phyloP scores from a whole-genome alignment of 2,329 filamentous ascomycete species.

The Trichoderma simmonsii region DNA sequence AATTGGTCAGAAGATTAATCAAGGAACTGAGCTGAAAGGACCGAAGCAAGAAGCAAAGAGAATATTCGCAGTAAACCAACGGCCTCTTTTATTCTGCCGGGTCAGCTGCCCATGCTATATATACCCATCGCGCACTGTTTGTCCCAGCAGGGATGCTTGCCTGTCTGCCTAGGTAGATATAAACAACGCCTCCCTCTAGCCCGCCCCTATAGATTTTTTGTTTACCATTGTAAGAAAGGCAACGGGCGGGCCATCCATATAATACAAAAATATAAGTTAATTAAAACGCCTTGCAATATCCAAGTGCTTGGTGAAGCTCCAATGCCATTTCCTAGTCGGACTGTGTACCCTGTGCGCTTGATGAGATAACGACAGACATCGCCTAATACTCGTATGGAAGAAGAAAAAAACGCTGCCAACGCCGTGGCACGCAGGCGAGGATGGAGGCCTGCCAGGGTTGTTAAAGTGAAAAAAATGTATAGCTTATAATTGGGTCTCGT shows the following conservation, averaged over 20 bases:
- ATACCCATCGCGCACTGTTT: slow-evolving; percentile 14
- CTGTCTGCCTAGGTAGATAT: not conserved
- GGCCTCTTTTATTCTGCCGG: not conserved
- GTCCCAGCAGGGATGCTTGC: not conserved
- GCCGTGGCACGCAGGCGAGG: not conserved
- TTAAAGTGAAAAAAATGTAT: not conserved
- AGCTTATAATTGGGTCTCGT: not conserved
- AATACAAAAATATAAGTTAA: not conserved
- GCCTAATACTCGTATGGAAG: not conserved
- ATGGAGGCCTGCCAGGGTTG: not conserved
- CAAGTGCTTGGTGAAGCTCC: slow-evolving; percentile 10
- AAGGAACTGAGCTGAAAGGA: slow-evolving; percentile 41
- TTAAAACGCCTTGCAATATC: slow-evolving; percentile 7
- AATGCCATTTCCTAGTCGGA: not conserved
- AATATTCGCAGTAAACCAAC: not conserved
- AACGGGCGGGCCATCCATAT: not conserved
- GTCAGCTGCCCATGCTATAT: not conserved
- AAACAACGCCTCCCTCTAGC: not conserved
- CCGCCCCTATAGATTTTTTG: not conserved
- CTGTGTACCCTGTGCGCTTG: not conserved
- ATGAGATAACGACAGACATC: not conserved
- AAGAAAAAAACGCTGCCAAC: not conserved
- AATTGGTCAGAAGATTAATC: slow-evolving; percentile 63
- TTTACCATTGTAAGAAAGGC: not conserved
- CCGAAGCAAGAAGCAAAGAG: not conserved